These are phyloP conservation scores for Dovyalis caffra DNA, from an alignment of 345 rosid species.

Conservation along the genomic window DNA sequence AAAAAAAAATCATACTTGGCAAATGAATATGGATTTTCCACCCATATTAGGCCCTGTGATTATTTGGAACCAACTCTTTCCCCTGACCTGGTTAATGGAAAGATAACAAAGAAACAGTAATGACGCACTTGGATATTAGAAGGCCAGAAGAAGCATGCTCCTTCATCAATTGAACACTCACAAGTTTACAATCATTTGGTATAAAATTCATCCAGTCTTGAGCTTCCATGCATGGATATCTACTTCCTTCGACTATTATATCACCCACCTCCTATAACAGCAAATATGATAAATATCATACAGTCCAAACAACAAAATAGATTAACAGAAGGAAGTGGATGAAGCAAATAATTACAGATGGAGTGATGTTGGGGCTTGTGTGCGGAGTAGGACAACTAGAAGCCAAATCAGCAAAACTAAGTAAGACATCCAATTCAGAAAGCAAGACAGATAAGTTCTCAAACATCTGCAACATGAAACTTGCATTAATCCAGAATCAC, in stretches of 20 bases:
- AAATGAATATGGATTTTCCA: constrained; percentile 94
- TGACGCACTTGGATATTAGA: constrained; percentile 21
- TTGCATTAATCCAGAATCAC: constrained; percentile 12
- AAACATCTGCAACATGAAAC: constrained; percentile 62
- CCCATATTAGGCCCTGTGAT: constrained; percentile 99
- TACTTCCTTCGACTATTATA: constrained; percentile 79
- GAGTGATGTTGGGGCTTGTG: constrained; percentile 83
- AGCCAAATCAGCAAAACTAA: constrained; percentile 96
- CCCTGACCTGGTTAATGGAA: constrained; percentile 60
- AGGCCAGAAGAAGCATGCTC: constrained; percentile 13
- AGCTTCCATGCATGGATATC: constrained; percentile 99
- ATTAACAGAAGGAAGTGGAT: constrained; percentile 11
- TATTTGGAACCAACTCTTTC: constrained; percentile 95
- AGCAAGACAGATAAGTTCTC: constrained; percentile 68
- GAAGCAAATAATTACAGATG: constrained; percentile 50
- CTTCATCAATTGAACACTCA: constrained; percentile 37
- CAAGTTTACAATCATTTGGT: constrained; percentile 96
- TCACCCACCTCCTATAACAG: constrained; percentile 70
- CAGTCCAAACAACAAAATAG: neutral
- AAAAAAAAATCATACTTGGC: constrained; percentile 59
- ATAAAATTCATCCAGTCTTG: constrained; percentile 99
- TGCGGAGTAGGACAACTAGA: constrained; percentile 87
- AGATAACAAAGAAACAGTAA: constrained; percentile 8
- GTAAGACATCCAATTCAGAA: constrained; percentile 88
- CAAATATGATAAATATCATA: constrained; percentile 11